Evolutionary conservation across 495 filamentous ascomycete genomes (phyloP).

Genomic region (Aspergillus heteromorphus): DNA sequence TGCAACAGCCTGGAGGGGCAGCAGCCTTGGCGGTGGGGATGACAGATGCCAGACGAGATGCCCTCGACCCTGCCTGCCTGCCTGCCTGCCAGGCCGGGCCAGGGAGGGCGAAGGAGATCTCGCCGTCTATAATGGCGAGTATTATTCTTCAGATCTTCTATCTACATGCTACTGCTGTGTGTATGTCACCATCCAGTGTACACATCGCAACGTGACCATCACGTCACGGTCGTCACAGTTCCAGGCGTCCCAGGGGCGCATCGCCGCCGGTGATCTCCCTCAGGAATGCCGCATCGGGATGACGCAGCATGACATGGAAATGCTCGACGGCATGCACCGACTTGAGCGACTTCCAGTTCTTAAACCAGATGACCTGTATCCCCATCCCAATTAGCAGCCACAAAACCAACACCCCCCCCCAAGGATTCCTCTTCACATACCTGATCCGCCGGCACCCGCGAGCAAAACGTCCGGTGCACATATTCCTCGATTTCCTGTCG

Average conservation of each 20-base stretch:
- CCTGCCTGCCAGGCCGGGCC: too few relatives aligned
- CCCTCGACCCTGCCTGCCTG: too few relatives aligned
- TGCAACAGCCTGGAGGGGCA: not conserved
- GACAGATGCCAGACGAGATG: not conserved
- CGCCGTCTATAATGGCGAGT: not conserved
- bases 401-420: not conserved
- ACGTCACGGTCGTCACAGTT: conserved; percentile 32
- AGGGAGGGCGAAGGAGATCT: too few relatives aligned
- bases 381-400: not conserved
- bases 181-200: too few relatives aligned
- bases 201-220: too few relatives aligned
- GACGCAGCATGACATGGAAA: conserved; percentile 85
- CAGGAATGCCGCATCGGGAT: conserved; percentile 65
- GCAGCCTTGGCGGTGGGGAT: not conserved
- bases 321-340: conserved; percentile 85
- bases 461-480: conserved; percentile 58
- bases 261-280: conserved; percentile 69
- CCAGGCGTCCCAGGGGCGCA: conserved; percentile 49
- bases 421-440: conserved; percentile 18
- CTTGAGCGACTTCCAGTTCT: conserved; percentile 80
- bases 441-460: conserved; percentile 40
- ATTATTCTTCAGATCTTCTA: not conserved
- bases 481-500: conserved; percentile 61
- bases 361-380: conserved; percentile 75
- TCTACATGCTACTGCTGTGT: too few relatives aligned